Conservation (phyloP, 805 yeast species). For the Kazachstania viticola region DNA sequence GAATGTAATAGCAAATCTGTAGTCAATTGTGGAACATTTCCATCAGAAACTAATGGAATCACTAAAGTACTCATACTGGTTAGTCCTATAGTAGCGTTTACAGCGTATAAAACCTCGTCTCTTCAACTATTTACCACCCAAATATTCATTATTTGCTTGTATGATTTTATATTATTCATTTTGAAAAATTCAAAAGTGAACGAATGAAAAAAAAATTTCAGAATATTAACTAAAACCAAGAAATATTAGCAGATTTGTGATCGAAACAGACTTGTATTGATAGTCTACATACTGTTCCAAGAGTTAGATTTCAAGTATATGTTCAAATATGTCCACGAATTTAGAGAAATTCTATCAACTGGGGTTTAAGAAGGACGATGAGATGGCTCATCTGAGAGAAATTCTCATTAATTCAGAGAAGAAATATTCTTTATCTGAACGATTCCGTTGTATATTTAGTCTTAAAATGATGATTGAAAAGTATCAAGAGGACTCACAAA, state of each 20-base stretch:
- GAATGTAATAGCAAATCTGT: slow-evolving; percentile 58
- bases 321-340: slow-evolving; percentile 24
- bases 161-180: too few relatives aligned
- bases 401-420: slow-evolving; percentile 41
- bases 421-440: slow-evolving; percentile 58
- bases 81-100: too few relatives aligned
- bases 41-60: slow-evolving; percentile 74
- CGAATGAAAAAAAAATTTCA: background rate
- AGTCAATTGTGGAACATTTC: slow-evolving; percentile 81
- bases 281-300: too few relatives aligned
- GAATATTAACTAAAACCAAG: too few relatives aligned
- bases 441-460: slow-evolving; percentile 88
- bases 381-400: slow-evolving; percentile 58
- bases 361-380: slow-evolving; percentile 26
- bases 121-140: too few relatives aligned
- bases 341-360: slow-evolving; percentile 25
- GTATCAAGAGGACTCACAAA: slow-evolving; percentile 35
- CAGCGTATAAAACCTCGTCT: too few relatives aligned
- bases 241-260: too few relatives aligned
- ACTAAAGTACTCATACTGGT: slow-evolving; percentile 35
- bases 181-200: background rate
- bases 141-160: too few relatives aligned
- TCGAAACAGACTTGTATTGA: too few relatives aligned
- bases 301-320: too few relatives aligned
- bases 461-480: slow-evolving; percentile 78